Evolutionary conservation across 2,329 filamentous ascomycete genomes (phyloP), one percentile per base, ranked within the genome.

Genomic region (Monosporascus sp.): DNA sequence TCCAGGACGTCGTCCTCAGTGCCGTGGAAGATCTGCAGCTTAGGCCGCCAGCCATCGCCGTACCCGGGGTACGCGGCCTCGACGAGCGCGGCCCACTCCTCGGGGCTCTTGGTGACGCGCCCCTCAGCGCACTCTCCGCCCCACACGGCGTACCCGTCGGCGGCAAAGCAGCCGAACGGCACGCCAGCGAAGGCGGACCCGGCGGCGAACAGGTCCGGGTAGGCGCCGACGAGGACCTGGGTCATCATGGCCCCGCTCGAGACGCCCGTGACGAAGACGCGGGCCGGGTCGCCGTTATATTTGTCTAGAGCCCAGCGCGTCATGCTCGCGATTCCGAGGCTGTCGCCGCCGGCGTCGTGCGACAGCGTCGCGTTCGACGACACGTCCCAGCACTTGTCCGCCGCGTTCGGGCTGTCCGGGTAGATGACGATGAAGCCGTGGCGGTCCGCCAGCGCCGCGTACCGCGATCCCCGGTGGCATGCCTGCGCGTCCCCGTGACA

Each of bases 21-120:
- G 9, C 81, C 81, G 62, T 85, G 81, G 64, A 79, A 79, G 41
- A 84, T 71, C 65, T 82, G 79, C 70, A 85, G 72, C 60, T 78
- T 78, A 0, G 81, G 81, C 14, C 79, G 68, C 49, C 74, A 70
- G 0, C 79, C 78, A 2, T 63, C 70, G 19, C 31, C 31, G 58
- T 82, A 82, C 0, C 69, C 73, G 0, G 78, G 77, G 56, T 80
- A 79, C 56, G 76, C 79, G 1, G 64, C 68, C 48, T 60, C 50
- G 6, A 75, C 72, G 4, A 71, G 51, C 1, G 58, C 59, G 1
- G 63, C 68, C 72, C 72, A 74, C 56, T 69, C 62, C 17, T 55
- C 61, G 1, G 65, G 60, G 0, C 65, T 63, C n/a, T 66, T 63
- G 35, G 61, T 71, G 50, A 77, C 65, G n/a, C 75, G 67, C 0